Percentiles rank a stretch among this genome's conserved stretches.
These are phyloP conservation scores for Crithidia fasciculata DNA, from an alignment of 208 protist genomes.

Conservation along the genomic window DNA sequence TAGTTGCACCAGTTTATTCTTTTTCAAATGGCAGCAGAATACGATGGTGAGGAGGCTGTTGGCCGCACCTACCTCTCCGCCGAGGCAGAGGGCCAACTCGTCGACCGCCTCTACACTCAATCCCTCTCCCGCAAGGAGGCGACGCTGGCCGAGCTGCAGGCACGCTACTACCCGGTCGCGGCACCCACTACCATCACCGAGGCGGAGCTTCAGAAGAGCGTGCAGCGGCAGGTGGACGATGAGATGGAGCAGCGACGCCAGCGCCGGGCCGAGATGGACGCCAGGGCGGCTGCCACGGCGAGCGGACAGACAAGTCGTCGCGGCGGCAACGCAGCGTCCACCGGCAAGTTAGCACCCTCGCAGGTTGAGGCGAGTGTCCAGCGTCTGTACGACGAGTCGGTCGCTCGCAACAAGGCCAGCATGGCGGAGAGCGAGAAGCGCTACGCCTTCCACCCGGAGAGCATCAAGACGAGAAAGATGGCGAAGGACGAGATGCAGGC, in stretches of 20 bases:
- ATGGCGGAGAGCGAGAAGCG: conserved; percentile 64
- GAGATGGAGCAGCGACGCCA: conserved; percentile 69
- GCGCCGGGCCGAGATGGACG: conserved; percentile 50
- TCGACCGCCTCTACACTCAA: conserved; percentile 74
- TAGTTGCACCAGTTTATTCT: background rate
- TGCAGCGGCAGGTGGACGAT: conserved; percentile 76
- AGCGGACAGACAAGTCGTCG: conserved; percentile 4
- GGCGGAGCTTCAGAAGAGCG: conserved; percentile 68
- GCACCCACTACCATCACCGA: conserved; percentile 46
- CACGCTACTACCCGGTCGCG: conserved; percentile 76
- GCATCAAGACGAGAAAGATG: conserved; percentile 52
- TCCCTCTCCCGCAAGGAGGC: conserved; percentile 57
- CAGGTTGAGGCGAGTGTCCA: conserved; percentile 59
- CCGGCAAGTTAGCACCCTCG: conserved; percentile 26
- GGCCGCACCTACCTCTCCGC: conserved; percentile 30
- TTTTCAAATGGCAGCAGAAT: background rate
- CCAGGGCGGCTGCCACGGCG: conserved; percentile 13
- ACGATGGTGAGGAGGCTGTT: conserved; percentile 1
- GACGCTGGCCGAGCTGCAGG: conserved; percentile 60
- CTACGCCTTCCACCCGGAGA: conserved; percentile 60
- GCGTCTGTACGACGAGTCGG: conserved; percentile 74
- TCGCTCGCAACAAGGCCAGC: conserved; percentile 61
- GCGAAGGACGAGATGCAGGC: conserved; percentile 56
- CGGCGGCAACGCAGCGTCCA: background rate
- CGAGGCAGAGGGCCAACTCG: conserved; percentile 61